These are phyloP conservation scores for Peronospora destructor DNA, from an alignment of 352 stramenopile species.

Conservation along the genomic window DNA sequence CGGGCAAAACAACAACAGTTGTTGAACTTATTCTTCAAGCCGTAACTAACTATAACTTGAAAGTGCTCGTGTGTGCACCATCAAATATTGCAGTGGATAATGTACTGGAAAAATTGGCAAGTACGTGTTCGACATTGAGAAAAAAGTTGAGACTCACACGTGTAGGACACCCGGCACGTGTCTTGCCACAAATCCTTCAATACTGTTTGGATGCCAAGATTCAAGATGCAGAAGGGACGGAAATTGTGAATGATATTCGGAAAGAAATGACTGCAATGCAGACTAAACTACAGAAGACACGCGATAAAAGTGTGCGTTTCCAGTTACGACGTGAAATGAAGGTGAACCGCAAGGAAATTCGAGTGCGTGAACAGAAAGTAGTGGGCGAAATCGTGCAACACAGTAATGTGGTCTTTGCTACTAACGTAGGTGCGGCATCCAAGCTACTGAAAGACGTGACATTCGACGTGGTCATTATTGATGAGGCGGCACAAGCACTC, in stretches of 20 bases:
- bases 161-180: conserved; percentile 92
- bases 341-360: conserved; percentile 92
- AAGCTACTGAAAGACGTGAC: conserved; percentile 84
- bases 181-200: conserved; percentile 85
- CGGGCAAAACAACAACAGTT: conserved; percentile 96
- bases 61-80: conserved; percentile 93
- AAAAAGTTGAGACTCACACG: conserved; percentile 48
- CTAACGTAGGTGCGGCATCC: conserved; percentile 91
- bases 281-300: conserved; percentile 46
- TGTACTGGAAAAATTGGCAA: conserved; percentile 91
- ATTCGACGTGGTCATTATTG: conserved; percentile 96
- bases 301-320: conserved; percentile 41
- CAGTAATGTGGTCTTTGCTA: conserved; percentile 93
- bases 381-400: conserved; percentile 87
- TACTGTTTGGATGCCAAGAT: conserved; percentile 94
- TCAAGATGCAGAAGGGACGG: conserved; percentile 86
- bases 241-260: conserved; percentile 93
- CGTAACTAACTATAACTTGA: conserved; percentile 74
- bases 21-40: conserved; percentile 94
- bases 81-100: conserved; percentile 99
- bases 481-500: conserved; percentile 95
- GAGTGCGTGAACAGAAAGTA: conserved; percentile 89
- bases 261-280: conserved; percentile 82
- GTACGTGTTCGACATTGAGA: conserved; percentile 21
- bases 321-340: conserved; percentile 80